Evolutionary conservation across 768 basidiomycete species (phyloP), one percentile per base, ranked within the genome.

Genomic region (Mrakia hoshinonis): DNA sequence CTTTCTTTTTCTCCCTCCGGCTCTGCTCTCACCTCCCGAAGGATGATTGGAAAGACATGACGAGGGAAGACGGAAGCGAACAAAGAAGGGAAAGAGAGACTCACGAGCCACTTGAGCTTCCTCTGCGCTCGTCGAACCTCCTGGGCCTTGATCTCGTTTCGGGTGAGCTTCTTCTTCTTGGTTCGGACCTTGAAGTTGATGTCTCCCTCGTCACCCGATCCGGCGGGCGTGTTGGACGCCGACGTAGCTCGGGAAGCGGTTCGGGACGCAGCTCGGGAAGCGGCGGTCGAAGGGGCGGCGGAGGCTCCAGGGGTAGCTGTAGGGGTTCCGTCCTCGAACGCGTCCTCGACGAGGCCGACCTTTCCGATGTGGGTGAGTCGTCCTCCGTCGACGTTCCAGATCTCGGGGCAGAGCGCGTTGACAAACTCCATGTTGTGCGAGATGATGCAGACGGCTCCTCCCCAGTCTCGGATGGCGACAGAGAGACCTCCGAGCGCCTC

Each of bases 381-480:
- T 13, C 94, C 94, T 63, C 80, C 86, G 63, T 94, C 91, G 76
- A 98, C 86, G 77, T 94, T 85, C 94, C 95, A 98, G 74, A 94
- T 93, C 81, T 97, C 69, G 12, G 76, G 75, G 71, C 76, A 80
- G 38, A 79, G 75, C 38, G 77, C 79, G 61, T 76, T 74, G 18
- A 92, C 89, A 75, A 92, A 93, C 82, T 92, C 80, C 73, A 75
- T 76, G 81, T 95, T 95, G 83, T 96, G 95, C 39, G 92, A 96
- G 79, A 97, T 97, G 82, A 96, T 96, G 77, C 78, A 79, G 63
- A 80, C 79, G 12, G 90, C 92, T 69, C 95, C 94, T 60, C 86
- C 86, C 94, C 95, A 97, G 74, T 95, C 91, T 74, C 85, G 87
- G 81, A 97, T 97, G 54, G 95, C 94, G 34, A 95, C 87, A 46